A percentile compares a stretch with the other conserved stretches of the same genome.
These are phyloP conservation scores for Discostella stelligeroides DNA, from an alignment of 108 stramenopile genomes.

Conservation along the genomic window DNA sequence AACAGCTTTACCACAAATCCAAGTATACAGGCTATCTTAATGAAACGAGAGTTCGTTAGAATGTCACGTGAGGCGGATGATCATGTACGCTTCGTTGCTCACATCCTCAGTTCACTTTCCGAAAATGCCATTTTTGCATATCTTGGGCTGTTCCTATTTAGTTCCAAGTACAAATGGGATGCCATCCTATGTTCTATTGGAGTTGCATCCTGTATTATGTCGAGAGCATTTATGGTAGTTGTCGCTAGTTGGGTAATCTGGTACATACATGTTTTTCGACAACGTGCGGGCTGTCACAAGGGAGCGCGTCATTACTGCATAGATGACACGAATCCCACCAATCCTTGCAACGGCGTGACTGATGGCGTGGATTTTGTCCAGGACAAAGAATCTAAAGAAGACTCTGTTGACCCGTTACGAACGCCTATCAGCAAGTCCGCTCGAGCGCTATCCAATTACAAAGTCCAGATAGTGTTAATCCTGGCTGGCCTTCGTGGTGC, in stretches of 20 bases:
- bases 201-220: constrained; percentile 63
- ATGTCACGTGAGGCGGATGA: constrained; percentile 61
- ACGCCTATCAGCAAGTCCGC: constrained; percentile 52
- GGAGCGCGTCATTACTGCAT: neutral
- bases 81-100: constrained; percentile 84
- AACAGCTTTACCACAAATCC: constrained; percentile 29
- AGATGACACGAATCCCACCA: neutral
- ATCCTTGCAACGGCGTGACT: neutral
- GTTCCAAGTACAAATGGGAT: constrained; percentile 72
- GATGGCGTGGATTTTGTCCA: neutral
- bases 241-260: constrained; percentile 52
- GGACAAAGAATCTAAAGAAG: neutral
- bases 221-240: constrained; percentile 76
- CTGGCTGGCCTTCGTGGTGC: constrained; percentile 90
- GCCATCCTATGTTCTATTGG: constrained; percentile 60
- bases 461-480: constrained; percentile 76
- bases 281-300: constrained; percentile 34
- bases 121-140: constrained; percentile 91
- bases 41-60: constrained; percentile 41
- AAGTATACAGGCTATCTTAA: constrained; percentile 36
- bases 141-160: constrained; percentile 86
- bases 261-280: constrained; percentile 58
- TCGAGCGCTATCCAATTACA: constrained; percentile 36
- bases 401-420: constrained; percentile 23
- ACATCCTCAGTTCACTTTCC: constrained; percentile 68